Conservation (phyloP, 2,329 filamentous ascomycete species). For the Aspergillus versicolor region DNA sequence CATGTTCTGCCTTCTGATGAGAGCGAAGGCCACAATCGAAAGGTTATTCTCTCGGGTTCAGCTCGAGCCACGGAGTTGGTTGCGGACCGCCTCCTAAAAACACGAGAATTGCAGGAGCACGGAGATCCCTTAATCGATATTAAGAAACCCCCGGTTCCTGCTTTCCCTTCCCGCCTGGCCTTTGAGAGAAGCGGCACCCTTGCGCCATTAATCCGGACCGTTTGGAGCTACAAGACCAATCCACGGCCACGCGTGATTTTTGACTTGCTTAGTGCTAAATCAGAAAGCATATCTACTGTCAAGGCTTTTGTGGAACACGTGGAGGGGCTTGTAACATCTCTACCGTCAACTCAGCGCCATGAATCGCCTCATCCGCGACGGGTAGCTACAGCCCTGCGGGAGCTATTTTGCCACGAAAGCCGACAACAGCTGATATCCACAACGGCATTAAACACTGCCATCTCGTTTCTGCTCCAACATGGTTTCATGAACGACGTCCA, state of each 20-base stretch:
- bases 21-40: constrained; percentile 33
- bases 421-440: constrained; percentile 36
- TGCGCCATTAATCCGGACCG: constrained; percentile 31
- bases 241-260: constrained; percentile 8
- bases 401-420: constrained; percentile 33
- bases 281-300: constrained; percentile 23
- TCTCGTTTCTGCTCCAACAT: constrained; percentile 38
- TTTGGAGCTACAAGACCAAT: constrained; percentile 25
- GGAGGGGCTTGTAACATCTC: constrained; percentile 33
- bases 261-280: constrained; percentile 15
- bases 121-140: constrained; percentile 32
- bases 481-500: constrained; percentile 32
- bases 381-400: constrained; percentile 26
- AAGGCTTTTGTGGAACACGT: constrained; percentile 41
- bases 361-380: constrained; percentile 11
- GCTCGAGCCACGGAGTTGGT: constrained; percentile 33
- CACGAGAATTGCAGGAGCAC: constrained; percentile 22
- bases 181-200: constrained; percentile 22
- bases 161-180: constrained; percentile 28
- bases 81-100: constrained; percentile 25
- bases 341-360: constrained; percentile 13
- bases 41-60: constrained; percentile 36
- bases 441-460: constrained; percentile 42
- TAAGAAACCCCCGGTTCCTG: constrained; percentile 27
- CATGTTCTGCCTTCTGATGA: constrained; percentile 33